Evolutionary conservation across 2,329 filamentous ascomycete species (phyloP).

Genomic region (Epichloe brachyelytri): DNA sequence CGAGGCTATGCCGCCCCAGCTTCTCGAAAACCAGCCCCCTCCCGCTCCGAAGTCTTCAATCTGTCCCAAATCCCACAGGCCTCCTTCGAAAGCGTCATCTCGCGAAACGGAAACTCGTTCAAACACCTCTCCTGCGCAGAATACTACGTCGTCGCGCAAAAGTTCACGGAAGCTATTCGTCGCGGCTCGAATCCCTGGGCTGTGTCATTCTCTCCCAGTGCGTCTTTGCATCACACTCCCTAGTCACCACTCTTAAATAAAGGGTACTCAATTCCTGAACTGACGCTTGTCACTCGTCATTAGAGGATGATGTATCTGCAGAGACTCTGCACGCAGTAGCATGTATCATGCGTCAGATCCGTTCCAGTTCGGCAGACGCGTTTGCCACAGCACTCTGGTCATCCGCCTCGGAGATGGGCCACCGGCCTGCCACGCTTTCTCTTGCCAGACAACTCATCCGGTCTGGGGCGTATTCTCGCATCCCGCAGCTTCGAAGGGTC

Average conservation of each 20-base stretch:
- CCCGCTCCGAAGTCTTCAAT: slow-evolving; percentile 9
- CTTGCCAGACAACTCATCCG: slow-evolving; percentile 13
- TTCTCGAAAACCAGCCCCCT: not conserved
- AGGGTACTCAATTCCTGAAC: too few relatives aligned
- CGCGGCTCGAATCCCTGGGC: slow-evolving; percentile 11
- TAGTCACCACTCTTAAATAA: not conserved
- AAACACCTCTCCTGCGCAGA: slow-evolving; percentile 9
- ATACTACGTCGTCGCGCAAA: slow-evolving; percentile 13
- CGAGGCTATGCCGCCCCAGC: slow-evolving; percentile 4
- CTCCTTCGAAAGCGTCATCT: slow-evolving; percentile 12
- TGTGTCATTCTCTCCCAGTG: slow-evolving; percentile 12
- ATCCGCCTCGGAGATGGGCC: slow-evolving; percentile 19
- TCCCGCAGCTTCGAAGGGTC: slow-evolving; percentile 7
- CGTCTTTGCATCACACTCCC: slow-evolving; percentile 4
- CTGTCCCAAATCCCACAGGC: slow-evolving; percentile 12
- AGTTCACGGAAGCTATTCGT: slow-evolving; percentile 12
- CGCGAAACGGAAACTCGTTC: slow-evolving; percentile 7
- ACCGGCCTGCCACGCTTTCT: slow-evolving; percentile 19
- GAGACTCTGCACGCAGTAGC: slow-evolving; percentile 15
- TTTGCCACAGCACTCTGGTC: slow-evolving; percentile 17
- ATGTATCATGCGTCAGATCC: slow-evolving; percentile 14
- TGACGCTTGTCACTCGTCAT: not conserved
- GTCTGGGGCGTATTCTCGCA: slow-evolving; percentile 10
- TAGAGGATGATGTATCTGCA: slow-evolving; percentile 12
- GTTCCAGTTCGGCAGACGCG: slow-evolving; percentile 2